A percentile compares a stretch with the other conserved stretches of the same genome.
phyloP scores from a whole-genome alignment of 257 asterid genomes.

The Solanum corneliomulleri region DNA sequence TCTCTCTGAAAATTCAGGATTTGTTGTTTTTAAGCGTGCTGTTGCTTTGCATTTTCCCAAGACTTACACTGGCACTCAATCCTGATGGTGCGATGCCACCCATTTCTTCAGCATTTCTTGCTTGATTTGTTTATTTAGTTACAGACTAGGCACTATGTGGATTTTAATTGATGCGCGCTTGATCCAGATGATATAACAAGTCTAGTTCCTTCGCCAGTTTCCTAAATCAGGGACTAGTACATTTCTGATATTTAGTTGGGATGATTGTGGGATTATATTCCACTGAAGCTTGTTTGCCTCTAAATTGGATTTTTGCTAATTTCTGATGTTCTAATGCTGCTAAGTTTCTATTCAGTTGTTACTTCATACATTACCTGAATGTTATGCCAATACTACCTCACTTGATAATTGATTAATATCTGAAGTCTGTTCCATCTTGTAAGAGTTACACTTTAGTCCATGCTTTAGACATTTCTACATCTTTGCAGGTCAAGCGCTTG shows the following conservation, averaged over 20 bases:
- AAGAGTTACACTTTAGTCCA: background rate
- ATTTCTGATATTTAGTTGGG: background rate
- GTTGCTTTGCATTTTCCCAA: background rate
- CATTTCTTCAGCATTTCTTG: background rate
- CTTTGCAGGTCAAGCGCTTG: conserved; percentile 1
- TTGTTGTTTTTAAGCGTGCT: background rate
- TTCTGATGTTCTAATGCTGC: background rate
- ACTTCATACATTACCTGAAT: background rate
- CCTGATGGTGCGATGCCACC: conserved; percentile 1
- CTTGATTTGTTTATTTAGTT: background rate
- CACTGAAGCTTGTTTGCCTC: background rate
- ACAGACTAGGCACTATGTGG: background rate
- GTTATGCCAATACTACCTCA: background rate
- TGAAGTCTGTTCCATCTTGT: background rate
- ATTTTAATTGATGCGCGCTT: background rate
- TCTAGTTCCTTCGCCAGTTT: background rate
- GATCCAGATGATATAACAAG: background rate
- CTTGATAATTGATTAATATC: background rate
- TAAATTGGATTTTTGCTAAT: background rate
- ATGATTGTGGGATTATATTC: background rate
- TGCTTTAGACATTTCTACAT: background rate
- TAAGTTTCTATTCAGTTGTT: background rate
- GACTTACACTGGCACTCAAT: background rate
- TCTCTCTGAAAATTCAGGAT: background rate
- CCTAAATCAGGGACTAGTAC: background rate